A percentile compares a stretch with the other conserved stretches of the same genome.
Conservation (phyloP, 257 asterid genomes). For the Buddleja alternifolia region DNA sequence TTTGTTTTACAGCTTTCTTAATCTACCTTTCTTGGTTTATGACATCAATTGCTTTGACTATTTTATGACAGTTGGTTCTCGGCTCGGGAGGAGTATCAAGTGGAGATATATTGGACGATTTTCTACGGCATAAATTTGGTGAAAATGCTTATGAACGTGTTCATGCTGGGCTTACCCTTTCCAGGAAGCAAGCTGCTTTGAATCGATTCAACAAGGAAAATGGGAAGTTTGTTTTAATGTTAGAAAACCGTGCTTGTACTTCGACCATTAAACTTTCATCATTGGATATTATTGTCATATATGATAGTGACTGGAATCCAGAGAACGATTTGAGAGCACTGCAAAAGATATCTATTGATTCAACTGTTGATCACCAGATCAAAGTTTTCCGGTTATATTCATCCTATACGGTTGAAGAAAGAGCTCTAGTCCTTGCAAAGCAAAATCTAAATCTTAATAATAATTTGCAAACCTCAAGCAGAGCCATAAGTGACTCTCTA, state of each 20-base stretch:
- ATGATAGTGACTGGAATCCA: slow-evolving; percentile 80
- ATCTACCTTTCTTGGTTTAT: too few species aligned
- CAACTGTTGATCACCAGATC: slow-evolving; percentile 54
- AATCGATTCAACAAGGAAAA: slow-evolving; percentile 67
- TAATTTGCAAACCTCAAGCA: slow-evolving; percentile 47
- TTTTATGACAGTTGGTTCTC: slow-evolving; percentile 48
- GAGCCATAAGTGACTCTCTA: slow-evolving; percentile 49
- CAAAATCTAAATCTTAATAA: slow-evolving; percentile 52
- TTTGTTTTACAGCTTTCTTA: too few species aligned
- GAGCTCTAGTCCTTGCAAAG: slow-evolving; percentile 65
- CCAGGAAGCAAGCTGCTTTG: slow-evolving; percentile 74
- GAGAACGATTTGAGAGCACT: slow-evolving; percentile 71
- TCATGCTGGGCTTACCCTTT: slow-evolving; percentile 41
- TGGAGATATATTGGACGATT: slow-evolving; percentile 76
- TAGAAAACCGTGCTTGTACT: slow-evolving; percentile 85
- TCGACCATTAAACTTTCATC: slow-evolving; percentile 57
- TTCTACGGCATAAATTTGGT: slow-evolving; percentile 69
- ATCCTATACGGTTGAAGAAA: slow-evolving; percentile 78
- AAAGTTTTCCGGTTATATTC: slow-evolving; percentile 84
- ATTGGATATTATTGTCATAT: slow-evolving; percentile 66
- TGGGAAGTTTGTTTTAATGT: slow-evolving; percentile 71
- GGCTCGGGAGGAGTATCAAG: slow-evolving; percentile 47
- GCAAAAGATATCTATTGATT: slow-evolving; percentile 61
- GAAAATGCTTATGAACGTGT: slow-evolving; percentile 66
- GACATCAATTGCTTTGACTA: too few species aligned